Base-by-base conservation (phyloP, 768 basidiomycete species). In the Fistulinella prunicolor region DNA sequence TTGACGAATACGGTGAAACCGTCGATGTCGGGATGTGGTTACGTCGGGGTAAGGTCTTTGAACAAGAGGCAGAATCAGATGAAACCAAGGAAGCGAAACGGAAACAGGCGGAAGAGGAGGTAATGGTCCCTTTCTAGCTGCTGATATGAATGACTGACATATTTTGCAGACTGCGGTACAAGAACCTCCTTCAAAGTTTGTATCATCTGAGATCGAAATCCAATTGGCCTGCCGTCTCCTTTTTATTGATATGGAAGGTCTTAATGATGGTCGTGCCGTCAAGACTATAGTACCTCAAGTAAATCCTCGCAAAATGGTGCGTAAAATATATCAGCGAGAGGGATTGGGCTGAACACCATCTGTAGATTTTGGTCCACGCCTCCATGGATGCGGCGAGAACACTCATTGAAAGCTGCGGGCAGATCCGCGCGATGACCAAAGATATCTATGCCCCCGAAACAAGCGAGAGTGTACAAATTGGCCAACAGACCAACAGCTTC, bases 21-120 rank as follows among this genome's bases (percentile, higher is more conserved):
- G 75, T 98, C 43, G 96, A 98, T 66, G 87, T 98, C 6, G 93
- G 88, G 3, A 87, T 92, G 81, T 99, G 96, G 96, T 65, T 98
- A 49, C 76, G 92, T 51, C 90, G 91, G 61, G 90, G 94, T 1
- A 89, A 88, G 69, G 83, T 88, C 36, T 79, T 96, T 39, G 94
- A 95, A 67, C 89, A 95, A 57, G 88, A 94, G 51, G 85, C 83
- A 0, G 91, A 92, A 66, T 85, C 78, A 30, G 89, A 91, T 34
- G 91, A 93, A 47, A 71, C 73, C 9, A 86, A 85, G 60, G 85
- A 92, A 60, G 75, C 76, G 16, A 86, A 83, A 63, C 74, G 83
- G 54, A 74, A 73, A 54, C 78, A 81, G 53, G 73, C 79, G 38
- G 84, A 83, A 24, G 91, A 94, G 50, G 89, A 94, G 53, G 79